These are phyloP conservation scores for Trichaptum fuscoviolaceum DNA, from an alignment of 768 basidiomycete genomes.

Conservation along the genomic window DNA sequence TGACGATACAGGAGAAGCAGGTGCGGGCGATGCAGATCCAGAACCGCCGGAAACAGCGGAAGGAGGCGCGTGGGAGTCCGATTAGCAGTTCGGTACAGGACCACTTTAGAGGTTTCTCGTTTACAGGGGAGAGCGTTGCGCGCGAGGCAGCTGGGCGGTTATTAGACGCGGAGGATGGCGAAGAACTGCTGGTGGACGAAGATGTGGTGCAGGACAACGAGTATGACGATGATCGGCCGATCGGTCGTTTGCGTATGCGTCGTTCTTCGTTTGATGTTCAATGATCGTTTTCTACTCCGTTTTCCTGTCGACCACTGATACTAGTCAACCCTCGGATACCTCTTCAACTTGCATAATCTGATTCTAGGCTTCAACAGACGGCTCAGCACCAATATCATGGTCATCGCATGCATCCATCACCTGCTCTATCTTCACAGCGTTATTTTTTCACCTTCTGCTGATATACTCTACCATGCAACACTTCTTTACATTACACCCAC, in stretches of 20 bases:
- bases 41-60: conserved; percentile 33
- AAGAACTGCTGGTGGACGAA: conserved; percentile 24
- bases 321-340: background rate
- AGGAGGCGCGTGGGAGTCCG: conserved; percentile 50
- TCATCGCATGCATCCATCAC: background rate
- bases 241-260: conserved; percentile 59
- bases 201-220: conserved; percentile 62
- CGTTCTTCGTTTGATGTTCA: background rate
- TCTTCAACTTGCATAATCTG: background rate
- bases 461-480: background rate
- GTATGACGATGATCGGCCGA: conserved; percentile 59
- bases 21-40: conserved; percentile 10
- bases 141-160: conserved; percentile 37
- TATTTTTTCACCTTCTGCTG: background rate
- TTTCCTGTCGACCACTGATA: background rate
- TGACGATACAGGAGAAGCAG: conserved; percentile 9
- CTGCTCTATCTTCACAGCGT: background rate
- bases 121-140: conserved; percentile 61
- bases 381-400: background rate
- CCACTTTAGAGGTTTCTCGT: conserved; percentile 94
- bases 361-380: background rate
- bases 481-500: background rate
- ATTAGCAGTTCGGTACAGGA: conserved; percentile 92
- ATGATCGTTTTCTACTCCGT: background rate
- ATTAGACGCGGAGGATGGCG: conserved; percentile 23